Base-by-base conservation (phyloP, 768 basidiomycete genomes). In the Daedaleopsis nitida region DNA sequence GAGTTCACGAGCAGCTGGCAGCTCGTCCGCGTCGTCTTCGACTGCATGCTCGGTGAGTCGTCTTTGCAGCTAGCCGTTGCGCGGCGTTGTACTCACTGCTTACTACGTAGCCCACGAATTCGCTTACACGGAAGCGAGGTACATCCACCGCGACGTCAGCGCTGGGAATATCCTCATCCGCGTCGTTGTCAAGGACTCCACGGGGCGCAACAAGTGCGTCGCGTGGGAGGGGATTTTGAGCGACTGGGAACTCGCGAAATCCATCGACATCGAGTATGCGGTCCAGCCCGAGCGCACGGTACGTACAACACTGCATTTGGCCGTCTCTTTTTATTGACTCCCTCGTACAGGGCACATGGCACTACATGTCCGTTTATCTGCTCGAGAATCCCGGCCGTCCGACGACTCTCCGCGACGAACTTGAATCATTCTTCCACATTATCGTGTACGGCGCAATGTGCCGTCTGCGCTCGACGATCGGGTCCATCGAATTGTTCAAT, bases 341-440 rank as follows among this genome's bases (percentile, higher is more conserved):
- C 17, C 7, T 24, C 23, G 4, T 6, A 1, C 12, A 66, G 66
- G 66, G 62, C 2, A 64, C n/a, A n/a, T n/a, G n/a, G n/a, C n/a
- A n/a, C n/a, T n/a, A n/a, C n/a, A n/a, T n/a, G n/a, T n/a, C n/a
- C 63, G 52, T 58, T 3, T 58, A 27, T 21, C 35, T 59, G 1
- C 39, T 62, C 2, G 37, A 23, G 13, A 21, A 59, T 44, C 55
- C 39, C 4, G 8, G 9, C 1, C 48, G 47, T 35, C 49, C 37
- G 4, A 39, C 62, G 42, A 17, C 34, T 34, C 37, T 65, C 21
- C 44, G 48, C 11, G 63, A 67, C 53, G 63, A 67, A 17, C 53
- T 62, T 10, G 63, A 67, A 38, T 48, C 63, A 1, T 55, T 59
- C 39, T 55, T 55, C 43, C n/a, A n/a, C n/a, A n/a, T n/a, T n/a